Base-by-base conservation (phyloP, 2,329 filamentous ascomycete genomes). In the Neofusicoccum sp. region DNA sequence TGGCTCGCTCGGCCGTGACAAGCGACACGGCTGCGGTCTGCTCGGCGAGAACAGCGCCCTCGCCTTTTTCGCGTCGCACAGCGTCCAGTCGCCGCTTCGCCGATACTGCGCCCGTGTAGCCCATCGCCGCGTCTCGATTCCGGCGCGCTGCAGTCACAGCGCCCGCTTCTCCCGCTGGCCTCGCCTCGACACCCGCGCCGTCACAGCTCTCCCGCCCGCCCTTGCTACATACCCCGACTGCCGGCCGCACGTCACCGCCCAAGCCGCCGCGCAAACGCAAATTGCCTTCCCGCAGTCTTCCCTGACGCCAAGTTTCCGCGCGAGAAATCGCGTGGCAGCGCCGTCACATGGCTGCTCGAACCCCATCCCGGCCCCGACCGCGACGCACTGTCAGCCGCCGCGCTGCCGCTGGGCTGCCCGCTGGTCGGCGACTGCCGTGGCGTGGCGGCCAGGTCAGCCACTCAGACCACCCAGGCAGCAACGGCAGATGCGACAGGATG, bases 321-420 rank as follows among this genome's bases (percentile, higher is more conserved):
- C 14, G 24, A 41, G 26, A 16, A 31, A 28, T 54, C 16, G 36
- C 34, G 34, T 36, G 36, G 14, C 49, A 16, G 16, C 24, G 12
- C 48, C 8, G 4, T 30, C 33, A 24, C 36, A 41, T 38, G 33
- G 49, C 36, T 12, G 12, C 43, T 30, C 28, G 5, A 26, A 31
- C 2, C n/a, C n/a, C n/a, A 3, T 16, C 28, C 51, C 51, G 38
- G 43, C 26, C 33, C 36, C n/a, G 45, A n/a, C 30, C 4, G n/a
- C n/a, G 30, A 43, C 38, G 51, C 51, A 43, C 38, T 14, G 51
- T 56, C 51, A 56, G 51, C 51, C 51, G 34, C 48, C 20, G n/a
- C n/a, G n/a, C n/a, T n/a, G n/a, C n/a, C n/a, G n/a, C n/a, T n/a
- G n/a, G n/a, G n/a, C n/a, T n/a, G n/a, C n/a, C n/a, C 36, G n/a